Evolutionary conservation across 331 rosid genomes (phyloP).

Genomic region (Malus hybrid): DNA sequence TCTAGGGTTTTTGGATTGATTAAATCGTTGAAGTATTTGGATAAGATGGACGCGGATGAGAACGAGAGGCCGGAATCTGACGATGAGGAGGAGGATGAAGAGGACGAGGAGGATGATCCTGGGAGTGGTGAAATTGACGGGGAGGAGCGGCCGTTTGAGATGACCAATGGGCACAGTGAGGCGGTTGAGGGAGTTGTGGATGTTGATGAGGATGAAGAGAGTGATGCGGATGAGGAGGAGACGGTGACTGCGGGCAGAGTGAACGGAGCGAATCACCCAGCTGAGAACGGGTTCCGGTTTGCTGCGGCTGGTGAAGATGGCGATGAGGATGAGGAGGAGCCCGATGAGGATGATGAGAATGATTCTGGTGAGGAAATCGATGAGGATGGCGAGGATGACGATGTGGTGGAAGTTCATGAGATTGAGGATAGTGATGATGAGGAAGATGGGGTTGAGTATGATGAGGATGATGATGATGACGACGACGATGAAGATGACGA

Average conservation of each 20-base stretch:
- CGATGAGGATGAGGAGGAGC: constrained; percentile 19
- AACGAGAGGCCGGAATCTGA: constrained; percentile 85
- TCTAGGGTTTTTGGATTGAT: constrained; percentile 94
- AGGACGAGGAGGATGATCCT: constrained; percentile 83
- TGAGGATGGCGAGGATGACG: constrained; percentile 75
- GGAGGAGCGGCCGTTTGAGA: constrained; percentile 43
- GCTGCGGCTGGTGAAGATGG: constrained; percentile 30
- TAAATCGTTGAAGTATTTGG: constrained; percentile 71
- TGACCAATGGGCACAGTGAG: constrained; percentile 59
- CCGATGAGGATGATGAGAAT: constrained; percentile 56
- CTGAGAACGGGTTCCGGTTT: constrained; percentile 60
- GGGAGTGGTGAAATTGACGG: constrained; percentile 91
- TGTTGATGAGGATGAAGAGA: constrained; percentile 83
- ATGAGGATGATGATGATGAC: constrained; percentile 60
- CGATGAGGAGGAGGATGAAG: constrained; percentile 80
- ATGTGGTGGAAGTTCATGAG: constrained; percentile 82
- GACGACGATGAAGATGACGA: constrained; percentile 60
- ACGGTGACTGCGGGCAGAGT: constrained; percentile 46
- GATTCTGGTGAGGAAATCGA: constrained; percentile 82
- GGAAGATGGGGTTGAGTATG: constrained; percentile 63
- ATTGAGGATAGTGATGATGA: constrained; percentile 79
- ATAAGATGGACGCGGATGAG: constrained; percentile 92
- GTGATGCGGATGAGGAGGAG: constrained; percentile 92
- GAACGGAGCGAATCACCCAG: constrained; percentile 39
- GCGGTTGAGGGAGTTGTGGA: constrained; percentile 68